Base-by-base conservation (phyloP, 306 rosid genomes). In the Quercus glauca region DNA sequence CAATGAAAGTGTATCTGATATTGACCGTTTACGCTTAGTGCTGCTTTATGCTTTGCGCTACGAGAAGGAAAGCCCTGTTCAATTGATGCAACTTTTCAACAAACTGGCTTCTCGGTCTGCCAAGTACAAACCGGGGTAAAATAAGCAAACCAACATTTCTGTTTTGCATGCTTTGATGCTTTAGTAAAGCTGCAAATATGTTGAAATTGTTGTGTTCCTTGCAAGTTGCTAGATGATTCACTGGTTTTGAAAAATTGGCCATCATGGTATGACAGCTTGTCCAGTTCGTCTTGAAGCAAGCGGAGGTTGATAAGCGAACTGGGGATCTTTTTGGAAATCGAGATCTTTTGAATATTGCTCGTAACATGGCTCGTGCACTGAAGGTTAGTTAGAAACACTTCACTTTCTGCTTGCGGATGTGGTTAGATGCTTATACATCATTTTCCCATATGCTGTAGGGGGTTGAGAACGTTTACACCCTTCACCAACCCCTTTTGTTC, bases 271-370 rank as follows among this genome's bases (percentile, higher is more conserved):
- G 77, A 75, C 97, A 94, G 93, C 97, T 94, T 83, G 94, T 94
- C 83, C 98, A 90, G 86, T 92, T 94, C 80, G 94, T 94, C 84
- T 85, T 94, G 83, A 94, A 90, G 91, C 98, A 94, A 91, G 98
- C 98, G 1, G 98, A 97, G 78, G 92, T 94, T 83, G 97, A 94
- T 80, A 94, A 88, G 85, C 84, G 97, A 84, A 92, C 91, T 10
- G 96, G 94, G 45, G 98, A 92, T 89, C 94, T 94, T 72, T 94
- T 5, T 71, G 96, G 96, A 77, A 77, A 92, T 83, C 91, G 96
- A 65, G 98, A 94, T 84, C 87, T 94, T 86, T 78, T 92, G 83
- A 94, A 94, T 79, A 94, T 94, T 88, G 97, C 98, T 45, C 98
- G 90, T 76, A 94, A 94, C 86, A 94, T 94, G 98, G 98, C 98